Base-by-base conservation (phyloP, 2,329 filamentous ascomycete species). In the Leptographium radiaticola region DNA sequence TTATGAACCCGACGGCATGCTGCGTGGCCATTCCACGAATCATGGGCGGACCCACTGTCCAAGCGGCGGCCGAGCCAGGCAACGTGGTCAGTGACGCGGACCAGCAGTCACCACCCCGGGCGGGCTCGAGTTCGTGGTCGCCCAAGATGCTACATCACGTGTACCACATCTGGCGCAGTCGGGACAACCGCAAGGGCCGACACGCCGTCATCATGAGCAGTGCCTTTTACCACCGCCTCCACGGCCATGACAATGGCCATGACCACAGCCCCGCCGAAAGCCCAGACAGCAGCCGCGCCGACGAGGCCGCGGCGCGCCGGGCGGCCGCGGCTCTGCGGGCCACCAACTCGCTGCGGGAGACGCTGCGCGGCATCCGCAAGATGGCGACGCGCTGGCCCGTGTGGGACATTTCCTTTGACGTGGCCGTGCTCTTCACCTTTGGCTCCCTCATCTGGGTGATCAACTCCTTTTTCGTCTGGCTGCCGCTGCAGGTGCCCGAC, bases 401-500 rank as follows among this genome's bases (percentile, higher is more conserved):
- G 11, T 72, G 70, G 69, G 70, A 72, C 50, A 61, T 73, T 2
- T 72, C 68, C 7, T 73, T 68, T 52, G 66, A 70, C 47, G 69
- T 73, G 1, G 70, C 70, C 0, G 52, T 67, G 0, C 57, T 68
- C 6, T 73, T 71, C 56, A 70, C 68, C 0, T 53, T 71, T 33
- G 70, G 69, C 0, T 79, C 73, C 0, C 60, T 73, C 0, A 66
- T 80, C 33, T 81, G 77, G 76, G 70, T 76, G 1, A 62, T 80
- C 56, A 85, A 85, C 61, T 74, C 75, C 1, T 83, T 82, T 63
- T 85, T 86, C 62, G 74, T 75, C 6, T 84, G 75, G 70, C 68
- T 85, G 2, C 84, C 84, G 0, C 65, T 81, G 2, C 69, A 70
- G 30, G 64, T 67, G 8, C 81, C 81, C 0, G 68, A 62, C 0